These are phyloP conservation scores for Herpetomonas samuelpessoai DNA, from an alignment of 208 protist species.

Conservation along the genomic window DNA sequence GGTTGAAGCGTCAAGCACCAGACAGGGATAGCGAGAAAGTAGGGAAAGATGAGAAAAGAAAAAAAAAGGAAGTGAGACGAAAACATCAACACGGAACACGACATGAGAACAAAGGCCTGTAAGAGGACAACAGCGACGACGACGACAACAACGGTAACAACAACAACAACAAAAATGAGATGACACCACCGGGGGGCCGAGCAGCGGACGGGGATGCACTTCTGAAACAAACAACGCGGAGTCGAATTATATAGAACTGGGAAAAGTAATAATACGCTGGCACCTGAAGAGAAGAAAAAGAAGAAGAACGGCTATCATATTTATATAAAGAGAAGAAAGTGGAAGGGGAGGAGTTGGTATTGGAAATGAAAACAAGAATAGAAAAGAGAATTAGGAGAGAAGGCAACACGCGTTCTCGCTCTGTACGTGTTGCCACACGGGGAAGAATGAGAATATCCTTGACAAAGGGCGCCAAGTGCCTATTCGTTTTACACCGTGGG, in stretches of 20 bases:
- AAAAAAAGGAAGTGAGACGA: neutral
- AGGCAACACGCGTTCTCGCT: neutral
- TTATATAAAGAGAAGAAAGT: neutral
- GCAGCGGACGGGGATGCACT: too few relatives aligned
- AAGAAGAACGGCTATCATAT: neutral
- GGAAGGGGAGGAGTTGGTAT: neutral
- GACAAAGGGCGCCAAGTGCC: too few relatives aligned
- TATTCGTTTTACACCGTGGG: too few relatives aligned
- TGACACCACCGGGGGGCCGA: too few relatives aligned
- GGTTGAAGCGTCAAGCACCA: too few relatives aligned
- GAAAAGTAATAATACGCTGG: too few relatives aligned
- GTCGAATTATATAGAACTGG: too few relatives aligned
- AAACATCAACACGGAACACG: constrained; percentile 1
- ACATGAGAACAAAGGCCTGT: neutral
- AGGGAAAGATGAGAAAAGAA: constrained; percentile 13
- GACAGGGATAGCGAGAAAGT: too few relatives aligned
- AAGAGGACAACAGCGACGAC: neutral
- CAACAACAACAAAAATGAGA: too few relatives aligned
- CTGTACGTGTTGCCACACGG: neutral
- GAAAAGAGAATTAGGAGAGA: neutral
- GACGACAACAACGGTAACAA: too few relatives aligned
- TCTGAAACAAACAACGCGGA: too few relatives aligned
- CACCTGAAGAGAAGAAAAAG: neutral
- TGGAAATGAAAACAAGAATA: constrained; percentile 7
- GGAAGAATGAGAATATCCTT: too few relatives aligned